Evolutionary conservation across 306 rosid genomes (phyloP), one percentile per base, ranked within the genome.

Genomic region (Pueraria montana): DNA sequence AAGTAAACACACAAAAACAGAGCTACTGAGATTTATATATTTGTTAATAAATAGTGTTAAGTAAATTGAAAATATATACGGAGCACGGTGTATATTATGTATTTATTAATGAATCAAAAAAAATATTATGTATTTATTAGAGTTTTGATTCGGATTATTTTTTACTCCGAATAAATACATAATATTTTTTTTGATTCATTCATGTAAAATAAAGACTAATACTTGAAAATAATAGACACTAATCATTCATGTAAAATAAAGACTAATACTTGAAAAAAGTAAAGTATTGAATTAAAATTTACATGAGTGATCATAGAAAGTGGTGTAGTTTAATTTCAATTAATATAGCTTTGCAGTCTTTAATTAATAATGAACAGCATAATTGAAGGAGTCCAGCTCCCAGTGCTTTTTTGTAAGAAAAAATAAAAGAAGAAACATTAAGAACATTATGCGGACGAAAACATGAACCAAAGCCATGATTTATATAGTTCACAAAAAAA

Each of bases 261-360:
- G 59, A 21, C 4, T 70, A 23, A 3, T 45, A 48, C 20, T 11
- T 10, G 3, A 11, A 59, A 21, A 64, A 6, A 34, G 11, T n/a
- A 7, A 14, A 34, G 1, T 66, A 64, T 11, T 4, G 34, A 40
- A 69, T 21, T 12, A 45, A 69, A 43, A 43, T 42, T 69, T 18
- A 23, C 12, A 69, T 43, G 11, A 6, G 8, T 69, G 38, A 23
- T 10, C 18, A 69, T 40, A 69, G 8, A 71, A 48, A 14, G 14
- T 14, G 16, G 12, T 20, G n/a, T 18, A 16, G 70, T 16, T 73
- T 49, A 52, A n/a, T n/a, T 50, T 72, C 77, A 49, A 62, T 23
- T 59, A 24, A 20, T 21, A 56, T 36, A 74, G 67, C 24, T 30
- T 72, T 72, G 48, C 27, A 30, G 77, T 50, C 77, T 38, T 38